Conservation (phyloP, 345 rosid genomes). For the Eucalyptus albens region DNA sequence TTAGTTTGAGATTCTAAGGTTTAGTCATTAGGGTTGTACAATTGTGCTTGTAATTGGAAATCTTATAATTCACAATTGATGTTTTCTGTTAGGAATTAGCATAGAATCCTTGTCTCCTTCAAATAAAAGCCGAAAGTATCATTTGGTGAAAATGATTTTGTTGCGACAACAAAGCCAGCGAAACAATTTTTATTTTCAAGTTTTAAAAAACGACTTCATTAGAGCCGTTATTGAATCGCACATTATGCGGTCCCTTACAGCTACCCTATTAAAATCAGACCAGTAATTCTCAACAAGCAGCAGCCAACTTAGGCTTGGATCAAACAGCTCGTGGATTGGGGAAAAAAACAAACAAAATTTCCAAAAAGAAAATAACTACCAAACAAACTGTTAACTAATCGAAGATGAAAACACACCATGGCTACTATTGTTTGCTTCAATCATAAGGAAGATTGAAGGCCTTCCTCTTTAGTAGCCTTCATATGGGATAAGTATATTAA, state of each 20-base stretch:
- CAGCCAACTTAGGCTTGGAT: neutral
- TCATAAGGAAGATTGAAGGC: neutral
- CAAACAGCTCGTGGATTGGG: neutral
- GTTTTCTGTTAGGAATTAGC: too few species aligned
- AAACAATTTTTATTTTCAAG: too few species aligned
- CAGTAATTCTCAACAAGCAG: neutral
- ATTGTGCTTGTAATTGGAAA: too few species aligned
- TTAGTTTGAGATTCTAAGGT: too few species aligned
- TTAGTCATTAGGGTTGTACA: too few species aligned
- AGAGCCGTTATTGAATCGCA: neutral
- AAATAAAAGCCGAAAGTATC: too few species aligned
- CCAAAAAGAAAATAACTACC: neutral
- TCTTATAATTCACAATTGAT: too few species aligned
- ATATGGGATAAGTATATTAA: too few species aligned
- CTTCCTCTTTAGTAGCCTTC: neutral
- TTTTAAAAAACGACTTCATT: neutral
- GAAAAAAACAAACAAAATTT: neutral
- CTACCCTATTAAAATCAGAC: neutral
- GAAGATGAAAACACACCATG: neutral
- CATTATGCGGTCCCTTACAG: neutral
- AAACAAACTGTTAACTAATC: neutral
- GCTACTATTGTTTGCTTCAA: neutral
- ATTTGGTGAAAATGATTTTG: too few species aligned
- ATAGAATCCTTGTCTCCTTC: too few species aligned
- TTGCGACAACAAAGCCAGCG: accelerated